These are phyloP conservation scores for Pichiaceae sp. DNA, from an alignment of 1,139 yeast genomes.

Conservation along the genomic window DNA sequence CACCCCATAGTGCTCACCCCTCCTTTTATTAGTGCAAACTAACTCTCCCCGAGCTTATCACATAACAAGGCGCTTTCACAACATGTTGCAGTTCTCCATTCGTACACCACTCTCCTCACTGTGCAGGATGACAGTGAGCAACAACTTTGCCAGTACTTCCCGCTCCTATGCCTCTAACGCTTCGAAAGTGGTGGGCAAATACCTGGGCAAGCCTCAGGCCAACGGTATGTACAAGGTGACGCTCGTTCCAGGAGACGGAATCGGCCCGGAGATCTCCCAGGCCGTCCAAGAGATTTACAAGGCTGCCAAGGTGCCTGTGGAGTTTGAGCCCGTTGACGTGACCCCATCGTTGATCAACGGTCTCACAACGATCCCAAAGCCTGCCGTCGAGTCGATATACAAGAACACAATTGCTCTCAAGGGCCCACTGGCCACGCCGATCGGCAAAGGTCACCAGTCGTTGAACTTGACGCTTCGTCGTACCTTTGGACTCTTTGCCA, in stretches of 20 bases:
- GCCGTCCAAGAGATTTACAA: slow-evolving; percentile 86
- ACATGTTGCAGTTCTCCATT: background rate
- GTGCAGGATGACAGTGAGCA: background rate
- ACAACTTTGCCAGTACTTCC: no score
- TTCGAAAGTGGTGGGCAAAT: slow-evolving; percentile 44
- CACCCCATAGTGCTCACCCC: no score
- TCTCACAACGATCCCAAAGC: slow-evolving; percentile 87
- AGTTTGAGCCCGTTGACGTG: slow-evolving; percentile 96
- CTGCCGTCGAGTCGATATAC: slow-evolving; percentile 88
- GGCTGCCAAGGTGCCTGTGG: slow-evolving; percentile 92
- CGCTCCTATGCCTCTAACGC: background rate
- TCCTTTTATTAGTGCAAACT: no score
- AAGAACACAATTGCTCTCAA: slow-evolving; percentile 90
- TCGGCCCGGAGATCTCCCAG: slow-evolving; percentile 90
- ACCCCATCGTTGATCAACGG: slow-evolving; percentile 90
- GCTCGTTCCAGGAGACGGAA: slow-evolving; percentile 97
- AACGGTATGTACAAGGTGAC: slow-evolving; percentile 86
- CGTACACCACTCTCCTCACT: background rate
- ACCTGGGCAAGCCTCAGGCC: slow-evolving; percentile 47
- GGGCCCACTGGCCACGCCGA: slow-evolving; percentile 97
- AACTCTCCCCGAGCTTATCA: no score
- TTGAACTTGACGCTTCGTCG: slow-evolving; percentile 96
- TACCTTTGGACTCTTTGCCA: slow-evolving; percentile 92
- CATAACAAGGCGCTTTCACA: no score
- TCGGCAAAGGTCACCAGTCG: slow-evolving; percentile 97